phyloP scores from a whole-genome alignment of 495 filamentous ascomycete species.

The Penicillium cinerascens region DNA sequence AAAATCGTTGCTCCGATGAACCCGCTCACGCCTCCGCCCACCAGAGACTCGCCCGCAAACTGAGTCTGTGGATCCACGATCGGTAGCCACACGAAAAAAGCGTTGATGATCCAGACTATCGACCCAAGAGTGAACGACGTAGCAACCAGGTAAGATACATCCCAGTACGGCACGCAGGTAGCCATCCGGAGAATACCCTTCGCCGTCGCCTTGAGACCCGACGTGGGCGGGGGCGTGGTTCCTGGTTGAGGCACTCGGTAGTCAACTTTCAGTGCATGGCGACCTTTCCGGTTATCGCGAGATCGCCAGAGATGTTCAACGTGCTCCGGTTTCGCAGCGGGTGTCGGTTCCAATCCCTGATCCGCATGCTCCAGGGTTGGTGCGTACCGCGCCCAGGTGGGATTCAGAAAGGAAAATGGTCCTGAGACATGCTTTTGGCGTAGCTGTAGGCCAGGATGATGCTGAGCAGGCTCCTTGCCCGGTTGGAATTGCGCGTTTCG shows the following conservation, averaged over 20 bases:
- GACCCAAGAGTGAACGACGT: constrained; percentile 62
- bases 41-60: constrained; percentile 50
- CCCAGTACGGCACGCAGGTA: constrained; percentile 60
- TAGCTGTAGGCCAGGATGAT: constrained; percentile 11
- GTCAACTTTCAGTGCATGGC: constrained; percentile 55
- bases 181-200: constrained; percentile 54
- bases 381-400: constrained; percentile 18
- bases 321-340: constrained; percentile 2
- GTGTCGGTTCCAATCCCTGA: neutral
- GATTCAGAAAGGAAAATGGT: constrained; percentile 21
- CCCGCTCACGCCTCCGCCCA: constrained; percentile 59
- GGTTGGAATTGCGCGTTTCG: constrained; percentile 19
- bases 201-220: constrained; percentile 36
- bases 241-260: constrained; percentile 19
- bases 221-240: constrained; percentile 40
- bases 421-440: constrained; percentile 17
- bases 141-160: constrained; percentile 66
- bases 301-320: constrained; percentile 54
- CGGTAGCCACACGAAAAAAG: constrained; percentile 65
- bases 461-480: constrained; percentile 12
- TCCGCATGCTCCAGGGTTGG: neutral
- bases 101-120: constrained; percentile 64
- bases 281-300: constrained; percentile 69
- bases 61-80: constrained; percentile 48
- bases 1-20: constrained; percentile 71